phyloP scores from a whole-genome alignment of 2,329 filamentous ascomycete genomes.

The Aspergillus cejpii region DNA sequence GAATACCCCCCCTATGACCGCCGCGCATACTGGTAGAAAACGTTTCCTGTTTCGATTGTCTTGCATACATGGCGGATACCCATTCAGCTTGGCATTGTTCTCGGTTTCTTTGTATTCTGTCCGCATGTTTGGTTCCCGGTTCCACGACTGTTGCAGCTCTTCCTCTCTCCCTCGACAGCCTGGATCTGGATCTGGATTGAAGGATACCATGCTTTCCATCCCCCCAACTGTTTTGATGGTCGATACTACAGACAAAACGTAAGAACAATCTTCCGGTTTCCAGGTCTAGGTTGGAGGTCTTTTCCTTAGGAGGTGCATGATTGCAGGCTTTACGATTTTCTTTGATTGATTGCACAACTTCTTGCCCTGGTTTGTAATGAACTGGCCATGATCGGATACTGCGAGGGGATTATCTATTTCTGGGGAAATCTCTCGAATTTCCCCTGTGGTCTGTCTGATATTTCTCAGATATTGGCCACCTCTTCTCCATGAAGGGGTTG shows the following conservation, averaged over 20 bases:
- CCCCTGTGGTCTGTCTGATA: not conserved
- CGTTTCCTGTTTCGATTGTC: conserved; percentile 10
- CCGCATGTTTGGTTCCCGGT: conserved; percentile 3
- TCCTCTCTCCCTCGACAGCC: too few relatives aligned
- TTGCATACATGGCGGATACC: conserved; percentile 22
- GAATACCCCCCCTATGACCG: conserved; percentile 41
- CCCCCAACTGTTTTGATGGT: not conserved
- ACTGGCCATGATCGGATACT: not conserved
- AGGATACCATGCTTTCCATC: not conserved
- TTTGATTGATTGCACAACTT: not conserved
- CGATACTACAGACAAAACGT: not conserved
- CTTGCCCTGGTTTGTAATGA: not conserved
- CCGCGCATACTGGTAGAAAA: conserved; percentile 41
- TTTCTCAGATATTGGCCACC: not conserved
- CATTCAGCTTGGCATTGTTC: conserved; percentile 12
- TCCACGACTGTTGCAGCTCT: not conserved
- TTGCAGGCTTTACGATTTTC: conserved; percentile 4
- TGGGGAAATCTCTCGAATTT: not conserved
- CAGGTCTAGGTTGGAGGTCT: conserved; percentile 5
- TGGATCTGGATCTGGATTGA: not conserved
- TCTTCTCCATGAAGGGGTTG: not conserved
- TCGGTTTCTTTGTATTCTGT: conserved; percentile 6
- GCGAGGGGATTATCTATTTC: not conserved
- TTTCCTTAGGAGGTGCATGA: conserved; percentile 38
- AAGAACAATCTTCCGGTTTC: not conserved